Base-by-base conservation (phyloP, 805 yeast genomes). In the Nakazawaea ishiwadae region DNA sequence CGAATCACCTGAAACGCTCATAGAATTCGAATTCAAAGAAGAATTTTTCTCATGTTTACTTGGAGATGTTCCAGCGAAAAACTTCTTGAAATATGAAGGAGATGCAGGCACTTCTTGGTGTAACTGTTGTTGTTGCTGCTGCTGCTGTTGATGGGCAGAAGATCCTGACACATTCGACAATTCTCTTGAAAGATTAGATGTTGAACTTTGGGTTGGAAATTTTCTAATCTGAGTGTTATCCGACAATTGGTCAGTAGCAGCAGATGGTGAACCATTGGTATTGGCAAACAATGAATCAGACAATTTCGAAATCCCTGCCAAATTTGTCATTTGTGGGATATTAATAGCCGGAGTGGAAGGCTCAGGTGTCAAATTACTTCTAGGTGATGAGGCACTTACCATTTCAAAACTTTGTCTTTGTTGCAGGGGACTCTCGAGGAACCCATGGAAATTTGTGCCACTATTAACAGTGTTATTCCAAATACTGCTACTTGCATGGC, bases 401-500 rank as follows among this genome's bases (percentile, higher is more conserved):
- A 34, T 17, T 9, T 33, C 34, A 15, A 27, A 20, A 16, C 38
- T 27, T 19, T 26, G 38, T 5, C 34, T 38, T 19, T 14, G 38
- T 20, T 29, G 28, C 19, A 28, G 20, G 5, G 44, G 44, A 21
- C 21, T 35, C 3, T 19, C 39, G 8, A 33, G 23, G 20, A 33
- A 33, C 28, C 33, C 16, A 6, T 26, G 37, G 32, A 32, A 42
- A 29, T 37, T 42, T 18, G 40, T 29, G 8, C 38, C 41, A 37
- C 41, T 42, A 20, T 37, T 42, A 9, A 39, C 30, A 12, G 29
- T 33, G 18, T 51, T 54, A 37, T 59, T 62, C 64, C 65, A 59
- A 30, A 59, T 61, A 42, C 64, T 60, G 9, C 63, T 55, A 1
- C 65, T 35, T 60, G 48, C 44, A 33, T 36, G 40, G 33, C 40